These are phyloP conservation scores for Erysimum cheiri DNA, from an alignment of 441 rosid species.

Conservation along the genomic window DNA sequence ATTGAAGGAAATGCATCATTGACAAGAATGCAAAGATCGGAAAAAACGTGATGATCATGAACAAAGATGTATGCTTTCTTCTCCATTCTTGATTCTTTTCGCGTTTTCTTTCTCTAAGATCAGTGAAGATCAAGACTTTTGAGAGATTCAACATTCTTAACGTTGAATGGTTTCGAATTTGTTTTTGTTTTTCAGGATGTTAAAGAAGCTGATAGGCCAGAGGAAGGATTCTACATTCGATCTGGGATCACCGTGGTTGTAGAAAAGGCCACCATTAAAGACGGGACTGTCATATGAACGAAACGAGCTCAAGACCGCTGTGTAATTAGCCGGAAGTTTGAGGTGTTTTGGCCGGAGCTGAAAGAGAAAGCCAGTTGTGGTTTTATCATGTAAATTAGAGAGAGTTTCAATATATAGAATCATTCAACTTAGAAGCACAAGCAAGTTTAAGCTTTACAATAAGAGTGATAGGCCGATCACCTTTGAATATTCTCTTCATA, in stretches of 20 bases:
- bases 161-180: not conserved
- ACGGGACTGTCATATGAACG: conserved; percentile 34
- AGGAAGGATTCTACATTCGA: conserved; percentile 87
- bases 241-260: conserved; percentile 73
- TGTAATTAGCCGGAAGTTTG: not conserved
- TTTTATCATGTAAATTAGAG: conserved; percentile 31
- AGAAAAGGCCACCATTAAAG: conserved; percentile 82
- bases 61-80: conserved; percentile 21
- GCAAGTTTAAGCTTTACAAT: conserved; percentile 22
- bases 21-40: conserved; percentile 30
- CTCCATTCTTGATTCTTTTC: not conserved
- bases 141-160: not conserved
- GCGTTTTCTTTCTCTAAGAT: not conserved
- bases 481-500: not conserved
- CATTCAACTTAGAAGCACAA: conserved; percentile 19
- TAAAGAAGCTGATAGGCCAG: conserved; percentile 86
- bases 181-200: conserved; percentile 56
- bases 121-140: not conserved
- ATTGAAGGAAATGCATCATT: conserved; percentile 29
- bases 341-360: not conserved
- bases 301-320: not conserved
- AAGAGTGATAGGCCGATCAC: not conserved
- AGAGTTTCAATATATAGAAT: conserved; percentile 4
- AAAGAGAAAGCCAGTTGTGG: conserved; percentile 10
- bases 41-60: conserved; percentile 22